Percentiles rank a stretch among this genome's conserved stretches.
Evolutionary conservation across 2,329 filamentous ascomycete genomes (phyloP).

Genomic region (Nigrospora osmanthi): DNA sequence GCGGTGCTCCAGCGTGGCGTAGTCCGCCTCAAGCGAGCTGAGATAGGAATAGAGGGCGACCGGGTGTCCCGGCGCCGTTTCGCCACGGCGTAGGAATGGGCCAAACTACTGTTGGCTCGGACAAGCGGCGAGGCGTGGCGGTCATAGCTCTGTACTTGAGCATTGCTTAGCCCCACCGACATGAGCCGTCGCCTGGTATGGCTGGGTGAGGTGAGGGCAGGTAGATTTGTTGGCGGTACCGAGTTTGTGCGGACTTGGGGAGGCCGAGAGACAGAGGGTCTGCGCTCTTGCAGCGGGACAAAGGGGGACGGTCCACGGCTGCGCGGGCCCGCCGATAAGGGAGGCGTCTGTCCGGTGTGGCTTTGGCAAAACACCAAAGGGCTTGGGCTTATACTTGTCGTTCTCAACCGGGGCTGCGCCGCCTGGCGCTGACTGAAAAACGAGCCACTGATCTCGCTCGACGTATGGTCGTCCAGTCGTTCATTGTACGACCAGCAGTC

Average conservation of each 20-base stretch:
- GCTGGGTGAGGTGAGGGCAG: slow-evolving; percentile 29
- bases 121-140: slow-evolving; percentile 28
- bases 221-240: slow-evolving; percentile 32
- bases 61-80: slow-evolving; percentile 46
- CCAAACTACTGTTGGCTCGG: slow-evolving; percentile 19
- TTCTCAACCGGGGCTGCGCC: slow-evolving; percentile 26
- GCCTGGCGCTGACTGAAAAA: slow-evolving; percentile 33
- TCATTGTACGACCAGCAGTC: slow-evolving; percentile 62
- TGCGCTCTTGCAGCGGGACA: slow-evolving; percentile 26
- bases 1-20: slow-evolving; percentile 47
- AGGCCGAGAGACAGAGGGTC: slow-evolving; percentile 29
- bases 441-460: slow-evolving; percentile 32
- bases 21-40: slow-evolving; percentile 21
- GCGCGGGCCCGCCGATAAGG: slow-evolving; percentile 23
- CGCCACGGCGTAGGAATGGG: slow-evolving; percentile 17
- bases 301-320: slow-evolving; percentile 30
- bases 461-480: slow-evolving; percentile 47
- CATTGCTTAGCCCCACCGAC: slow-evolving; percentile 25
- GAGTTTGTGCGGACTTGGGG: slow-evolving; percentile 44
- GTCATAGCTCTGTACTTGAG: slow-evolving; percentile 20
- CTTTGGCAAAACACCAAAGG: slow-evolving; percentile 25
- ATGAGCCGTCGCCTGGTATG: slow-evolving; percentile 35
- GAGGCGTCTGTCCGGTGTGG: slow-evolving; percentile 22
- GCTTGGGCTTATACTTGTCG: slow-evolving; percentile 33
- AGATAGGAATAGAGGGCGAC: slow-evolving; percentile 43